Evolutionary conservation across 2,329 filamentous ascomycete genomes (phyloP).

Genomic region (Ascochyta clinopodiicola): DNA sequence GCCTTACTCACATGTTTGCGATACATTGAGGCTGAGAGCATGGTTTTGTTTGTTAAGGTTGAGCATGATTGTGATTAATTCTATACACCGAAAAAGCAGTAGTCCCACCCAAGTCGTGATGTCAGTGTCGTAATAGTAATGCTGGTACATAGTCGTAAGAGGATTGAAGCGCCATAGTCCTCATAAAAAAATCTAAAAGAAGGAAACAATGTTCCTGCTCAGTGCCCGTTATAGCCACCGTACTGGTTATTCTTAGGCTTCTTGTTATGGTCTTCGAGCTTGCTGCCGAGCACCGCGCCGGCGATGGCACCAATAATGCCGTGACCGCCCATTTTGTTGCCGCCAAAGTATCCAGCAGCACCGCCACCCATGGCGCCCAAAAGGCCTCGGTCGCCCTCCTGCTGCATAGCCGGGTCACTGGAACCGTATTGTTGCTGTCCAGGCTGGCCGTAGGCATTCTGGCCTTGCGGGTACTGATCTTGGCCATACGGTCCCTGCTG

Average conservation of each 20-base stretch:
- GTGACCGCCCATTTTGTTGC: slow-evolving; percentile 62
- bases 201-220: neutral
- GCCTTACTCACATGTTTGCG: neutral
- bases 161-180: neutral
- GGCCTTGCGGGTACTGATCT: slow-evolving; percentile 46
- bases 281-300: slow-evolving; percentile 63
- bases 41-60: neutral
- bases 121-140: neutral
- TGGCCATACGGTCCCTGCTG: slow-evolving; percentile 51
- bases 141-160: slow-evolving; percentile 3
- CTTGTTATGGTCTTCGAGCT: slow-evolving; percentile 62
- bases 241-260: slow-evolving; percentile 38
- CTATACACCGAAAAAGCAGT: neutral
- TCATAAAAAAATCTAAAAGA: neutral
- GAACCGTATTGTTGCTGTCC: slow-evolving; percentile 50
- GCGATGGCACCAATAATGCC: slow-evolving; percentile 64
- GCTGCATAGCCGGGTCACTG: slow-evolving; percentile 54
- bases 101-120: neutral
- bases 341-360: slow-evolving; percentile 62
- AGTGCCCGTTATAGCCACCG: slow-evolving; percentile 19
- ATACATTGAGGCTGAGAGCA: neutral
- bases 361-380: slow-evolving; percentile 64
- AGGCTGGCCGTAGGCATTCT: slow-evolving; percentile 44
- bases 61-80: neutral
- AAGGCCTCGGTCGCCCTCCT: slow-evolving; percentile 63